Base-by-base conservation (phyloP, 257 asterid genomes). In the Cruciata laevipes region DNA sequence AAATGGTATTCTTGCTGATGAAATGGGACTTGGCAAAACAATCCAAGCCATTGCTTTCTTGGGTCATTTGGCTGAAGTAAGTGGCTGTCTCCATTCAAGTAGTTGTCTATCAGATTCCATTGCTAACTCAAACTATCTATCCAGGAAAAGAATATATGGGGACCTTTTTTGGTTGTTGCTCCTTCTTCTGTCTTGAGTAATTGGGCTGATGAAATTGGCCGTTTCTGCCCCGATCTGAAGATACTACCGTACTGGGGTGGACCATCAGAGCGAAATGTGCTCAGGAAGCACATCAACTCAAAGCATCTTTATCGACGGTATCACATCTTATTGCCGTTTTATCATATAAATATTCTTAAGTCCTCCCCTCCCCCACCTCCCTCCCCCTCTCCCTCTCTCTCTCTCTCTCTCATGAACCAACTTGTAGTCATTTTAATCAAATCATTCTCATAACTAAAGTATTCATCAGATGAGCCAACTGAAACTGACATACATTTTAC, bases 1-100 rank as follows among this genome's bases (percentile, higher is more conserved):
- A 73, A 94, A 94, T 84, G 99, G 99, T 74, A 94, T 94, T 82
- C 96, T 94, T 81, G 99, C 99, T 80, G 99, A 94, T 80, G 99
- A 94, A 77, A 94, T 94, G 99, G 99, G 99, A 37, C 87, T 94
- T 59, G 99, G 99, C 21, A 94, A 94, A 82, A 94, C 99, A 32
- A 94, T 94, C 74, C 97, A 90, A 76, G 97, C 99, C 75, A 94
- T 94, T 96, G 96, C 97, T 67, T 90, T 94, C 86, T 80, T 94
- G 81, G 99, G 96, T 73, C 97, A 94, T 82, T 83, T 94, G 78
- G 99, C 97, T 33, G 99, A 93, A 89, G 99, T 93, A 78, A 81
- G 82, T 71, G 25, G 52, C 68, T 63, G 35, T 53, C 66, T 31
- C 56, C 14, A 7, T 24, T 59, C 32, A 24, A 68, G 52, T 65